phyloP scores from a whole-genome alignment of 192 early-diverging fungal genomes.

The Piromyces finnis region DNA sequence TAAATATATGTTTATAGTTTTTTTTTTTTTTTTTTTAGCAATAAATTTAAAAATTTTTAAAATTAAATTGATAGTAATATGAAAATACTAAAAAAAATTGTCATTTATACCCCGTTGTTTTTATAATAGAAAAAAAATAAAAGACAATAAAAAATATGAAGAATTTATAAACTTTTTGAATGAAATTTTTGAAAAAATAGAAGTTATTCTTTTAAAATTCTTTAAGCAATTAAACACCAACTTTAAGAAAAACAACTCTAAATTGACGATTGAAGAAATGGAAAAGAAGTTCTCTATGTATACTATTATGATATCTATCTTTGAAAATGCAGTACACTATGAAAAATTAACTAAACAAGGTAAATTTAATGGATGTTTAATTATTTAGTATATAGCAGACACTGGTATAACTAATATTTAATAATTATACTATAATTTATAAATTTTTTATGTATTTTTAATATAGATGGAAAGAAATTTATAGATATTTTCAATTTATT shows the following conservation, averaged over 20 bases:
- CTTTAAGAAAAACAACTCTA: background rate
- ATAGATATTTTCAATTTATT: background rate
- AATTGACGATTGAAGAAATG: background rate
- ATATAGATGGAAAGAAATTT: background rate
- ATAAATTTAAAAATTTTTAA: too few relatives aligned
- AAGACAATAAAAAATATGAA: background rate
- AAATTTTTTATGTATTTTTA: too few relatives aligned
- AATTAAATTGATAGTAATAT: too few relatives aligned
- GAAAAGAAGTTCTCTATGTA: background rate
- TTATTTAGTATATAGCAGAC: too few relatives aligned
- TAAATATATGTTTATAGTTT: too few relatives aligned
- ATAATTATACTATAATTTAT: too few relatives aligned
- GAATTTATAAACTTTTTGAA: background rate
- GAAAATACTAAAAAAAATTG: too few relatives aligned
- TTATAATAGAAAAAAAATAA: background rate
- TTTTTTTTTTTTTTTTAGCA: too few relatives aligned
- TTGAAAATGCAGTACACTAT: background rate
- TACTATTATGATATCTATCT: background rate
- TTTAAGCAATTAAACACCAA: background rate
- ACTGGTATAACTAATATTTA: too few relatives aligned
- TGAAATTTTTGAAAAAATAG: background rate
- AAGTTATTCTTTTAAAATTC: background rate
- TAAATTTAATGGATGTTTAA: background rate
- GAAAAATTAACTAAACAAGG: background rate
- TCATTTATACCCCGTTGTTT: too few relatives aligned